Conservation (phyloP, 2,329 filamentous ascomycete genomes). For the Aphanocladium album region DNA sequence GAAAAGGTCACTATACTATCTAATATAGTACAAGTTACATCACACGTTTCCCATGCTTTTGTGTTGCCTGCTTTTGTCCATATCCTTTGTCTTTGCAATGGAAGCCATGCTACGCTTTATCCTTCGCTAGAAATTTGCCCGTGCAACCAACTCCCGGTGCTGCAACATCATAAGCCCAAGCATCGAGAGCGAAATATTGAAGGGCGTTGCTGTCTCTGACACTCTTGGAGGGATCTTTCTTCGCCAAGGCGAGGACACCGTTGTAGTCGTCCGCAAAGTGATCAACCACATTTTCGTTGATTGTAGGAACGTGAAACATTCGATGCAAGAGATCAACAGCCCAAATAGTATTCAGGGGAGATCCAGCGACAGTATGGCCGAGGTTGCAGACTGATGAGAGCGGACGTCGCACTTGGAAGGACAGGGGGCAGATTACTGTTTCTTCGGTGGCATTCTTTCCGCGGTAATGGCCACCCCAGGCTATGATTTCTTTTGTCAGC, state of each 20-base stretch:
- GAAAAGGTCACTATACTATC: too few relatives aligned
- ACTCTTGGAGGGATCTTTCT: conserved; percentile 39
- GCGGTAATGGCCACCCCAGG: conserved; percentile 64
- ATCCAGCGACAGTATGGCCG: conserved; percentile 57
- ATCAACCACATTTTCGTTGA: conserved; percentile 56
- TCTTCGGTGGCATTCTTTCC: conserved; percentile 59
- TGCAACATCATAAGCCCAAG: conserved; percentile 60
- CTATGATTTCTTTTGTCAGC: conserved; percentile 29
- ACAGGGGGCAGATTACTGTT: conserved; percentile 64
- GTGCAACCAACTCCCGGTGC: conserved; percentile 58
- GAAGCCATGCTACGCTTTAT: conserved; percentile 5
- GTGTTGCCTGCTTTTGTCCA: too few relatives aligned
- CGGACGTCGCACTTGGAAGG: conserved; percentile 52
- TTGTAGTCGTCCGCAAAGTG: conserved; percentile 58
- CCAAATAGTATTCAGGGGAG: conserved; percentile 57
- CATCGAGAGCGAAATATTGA: conserved; percentile 65
- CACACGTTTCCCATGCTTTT: too few relatives aligned
- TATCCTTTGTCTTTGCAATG: too few relatives aligned
- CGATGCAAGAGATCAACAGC: conserved; percentile 64
- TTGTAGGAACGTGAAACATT: conserved; percentile 55
- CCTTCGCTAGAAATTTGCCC: conserved; percentile 31
- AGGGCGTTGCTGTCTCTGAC: conserved; percentile 57
- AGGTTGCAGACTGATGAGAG: conserved; percentile 56
- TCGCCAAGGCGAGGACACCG: conserved; percentile 48
- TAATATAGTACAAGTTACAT: too few relatives aligned